A percentile compares a stretch with the other conserved stretches of the same genome.
Conservation (phyloP, 2,329 filamentous ascomycete species). For the Emericellopsis cladophorae region DNA sequence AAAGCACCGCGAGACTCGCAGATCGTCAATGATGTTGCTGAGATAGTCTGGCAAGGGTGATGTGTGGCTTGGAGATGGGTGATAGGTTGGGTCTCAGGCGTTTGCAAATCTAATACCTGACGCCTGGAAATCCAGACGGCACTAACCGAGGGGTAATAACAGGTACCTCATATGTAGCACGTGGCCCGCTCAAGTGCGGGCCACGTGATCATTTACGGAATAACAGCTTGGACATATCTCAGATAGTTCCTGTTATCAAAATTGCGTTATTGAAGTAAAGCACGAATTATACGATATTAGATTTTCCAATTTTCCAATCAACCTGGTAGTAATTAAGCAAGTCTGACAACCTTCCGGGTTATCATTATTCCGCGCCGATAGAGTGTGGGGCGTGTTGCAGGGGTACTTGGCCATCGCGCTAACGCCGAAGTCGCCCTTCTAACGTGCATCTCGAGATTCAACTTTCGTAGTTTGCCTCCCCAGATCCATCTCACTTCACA, state of each 20-base stretch:
- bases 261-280: no score
- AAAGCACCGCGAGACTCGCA: no score
- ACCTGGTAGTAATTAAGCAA: no score
- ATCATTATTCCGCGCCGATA: neutral
- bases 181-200: neutral
- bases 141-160: neutral
- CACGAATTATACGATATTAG: no score
- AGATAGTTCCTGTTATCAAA: no score
- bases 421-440: constrained; percentile 5
- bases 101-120: neutral
- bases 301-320: no score
- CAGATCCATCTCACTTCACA: no score
- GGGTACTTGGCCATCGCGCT: constrained; percentile 2
- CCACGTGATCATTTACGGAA: no score
- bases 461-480: constrained; percentile 3
- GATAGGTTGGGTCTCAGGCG: neutral
- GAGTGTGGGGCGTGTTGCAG: neutral
- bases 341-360: neutral
- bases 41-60: neutral
- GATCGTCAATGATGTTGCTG: no score
- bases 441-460: constrained; percentile 21
- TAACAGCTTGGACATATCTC: no score
- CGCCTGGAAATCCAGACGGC: neutral
- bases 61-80: neutral
- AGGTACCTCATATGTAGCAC: neutral